A percentile compares a stretch with the other conserved stretches of the same genome.
Conservation (phyloP, 805 yeast species). For the Metschnikowia shivogae region DNA sequence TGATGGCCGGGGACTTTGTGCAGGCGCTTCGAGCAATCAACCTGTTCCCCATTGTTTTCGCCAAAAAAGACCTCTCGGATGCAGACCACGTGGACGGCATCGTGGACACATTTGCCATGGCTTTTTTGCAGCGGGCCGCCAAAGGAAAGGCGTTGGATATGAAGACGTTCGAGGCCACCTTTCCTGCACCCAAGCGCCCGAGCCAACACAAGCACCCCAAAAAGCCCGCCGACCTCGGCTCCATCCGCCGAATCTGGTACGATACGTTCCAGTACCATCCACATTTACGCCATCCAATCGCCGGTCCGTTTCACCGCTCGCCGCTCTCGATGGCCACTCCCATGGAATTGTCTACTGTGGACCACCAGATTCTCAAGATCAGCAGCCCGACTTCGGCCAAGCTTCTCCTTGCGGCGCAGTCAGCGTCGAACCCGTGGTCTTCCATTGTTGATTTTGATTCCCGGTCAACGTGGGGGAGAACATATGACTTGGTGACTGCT, state of each 20-base stretch:
- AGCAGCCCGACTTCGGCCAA: constrained; percentile 27
- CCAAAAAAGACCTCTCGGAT: constrained; percentile 1
- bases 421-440: constrained; percentile 23
- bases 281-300: constrained; percentile 31
- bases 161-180: constrained; percentile 13
- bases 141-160: constrained; percentile 8
- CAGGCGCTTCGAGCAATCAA: constrained; percentile 67
- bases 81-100: constrained; percentile 11
- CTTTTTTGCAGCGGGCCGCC: constrained; percentile 8
- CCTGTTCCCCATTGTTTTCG: constrained; percentile 58
- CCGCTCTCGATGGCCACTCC: constrained; percentile 33
- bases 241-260: constrained; percentile 32
- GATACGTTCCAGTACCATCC: constrained; percentile 27
- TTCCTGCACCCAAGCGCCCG: constrained; percentile 11
- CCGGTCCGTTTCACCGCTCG: constrained; percentile 35
- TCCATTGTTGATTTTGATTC: constrained; percentile 31
- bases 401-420: constrained; percentile 28
- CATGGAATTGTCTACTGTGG: constrained; percentile 34
- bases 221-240: constrained; percentile 20
- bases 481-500: constrained; percentile 64
- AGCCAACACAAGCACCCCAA: neutral
- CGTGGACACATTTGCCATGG: constrained; percentile 9
- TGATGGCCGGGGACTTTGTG: constrained; percentile 49
- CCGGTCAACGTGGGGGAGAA: constrained; percentile 40
- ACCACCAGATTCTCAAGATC: constrained; percentile 25